Evolutionary conservation across 257 asterid species (phyloP).

Genomic region (Perilla frutescens): DNA sequence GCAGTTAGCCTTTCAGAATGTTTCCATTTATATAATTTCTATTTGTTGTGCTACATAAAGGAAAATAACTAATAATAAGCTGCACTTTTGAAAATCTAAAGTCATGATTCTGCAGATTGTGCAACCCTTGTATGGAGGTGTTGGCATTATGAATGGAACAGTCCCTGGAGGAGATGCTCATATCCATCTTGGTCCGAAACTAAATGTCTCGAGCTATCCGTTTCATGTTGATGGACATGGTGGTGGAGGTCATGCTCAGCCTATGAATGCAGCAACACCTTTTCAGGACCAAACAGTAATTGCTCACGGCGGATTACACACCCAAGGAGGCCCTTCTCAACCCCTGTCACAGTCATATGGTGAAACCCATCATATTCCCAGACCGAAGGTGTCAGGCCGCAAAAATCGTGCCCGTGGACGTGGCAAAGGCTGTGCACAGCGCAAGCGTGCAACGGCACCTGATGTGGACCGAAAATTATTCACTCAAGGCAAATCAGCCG

Average conservation of each 20-base stretch:
- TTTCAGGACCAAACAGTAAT: conserved; percentile 24
- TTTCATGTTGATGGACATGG: conserved; percentile 26
- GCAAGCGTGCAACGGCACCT: conserved; percentile 31
- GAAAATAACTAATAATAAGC: conserved; percentile 10
- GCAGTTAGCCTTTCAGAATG: conserved; percentile 3
- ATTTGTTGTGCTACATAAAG: background rate
- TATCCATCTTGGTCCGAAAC: conserved; percentile 37
- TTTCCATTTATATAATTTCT: background rate
- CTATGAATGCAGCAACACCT: conserved; percentile 29
- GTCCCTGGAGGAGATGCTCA: conserved; percentile 41
- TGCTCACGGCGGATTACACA: conserved; percentile 12
- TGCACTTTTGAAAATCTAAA: conserved; percentile 31
- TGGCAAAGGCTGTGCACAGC: conserved; percentile 37
- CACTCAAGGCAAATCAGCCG: conserved; percentile 32
- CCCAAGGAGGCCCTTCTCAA: conserved; percentile 32
- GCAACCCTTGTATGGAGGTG: conserved; percentile 48
- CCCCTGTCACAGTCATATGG: conserved; percentile 24
- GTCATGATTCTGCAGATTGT: conserved; percentile 49
- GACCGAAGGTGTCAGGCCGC: conserved; percentile 31
- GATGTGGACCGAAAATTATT: conserved; percentile 28
- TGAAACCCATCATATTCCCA: conserved; percentile 39
- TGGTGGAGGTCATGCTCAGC: conserved; percentile 13
- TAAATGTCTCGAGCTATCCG: conserved; percentile 31
- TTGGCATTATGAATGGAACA: conserved; percentile 41
- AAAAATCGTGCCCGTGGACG: conserved; percentile 39